Evolutionary conservation across 306 rosid genomes (phyloP).

Genomic region (Heteromeles arbutifolia): DNA sequence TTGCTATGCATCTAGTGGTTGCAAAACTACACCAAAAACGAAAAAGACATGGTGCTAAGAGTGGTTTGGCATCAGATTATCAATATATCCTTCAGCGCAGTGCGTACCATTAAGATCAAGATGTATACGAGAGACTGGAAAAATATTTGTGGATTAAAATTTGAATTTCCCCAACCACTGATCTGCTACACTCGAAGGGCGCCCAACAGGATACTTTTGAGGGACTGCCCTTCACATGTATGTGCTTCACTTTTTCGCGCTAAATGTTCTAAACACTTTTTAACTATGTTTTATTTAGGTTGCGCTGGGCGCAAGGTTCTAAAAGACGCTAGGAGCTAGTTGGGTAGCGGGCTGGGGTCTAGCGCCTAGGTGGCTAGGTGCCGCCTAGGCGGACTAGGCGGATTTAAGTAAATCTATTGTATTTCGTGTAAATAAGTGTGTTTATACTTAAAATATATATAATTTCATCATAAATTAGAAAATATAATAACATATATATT

Average conservation of each 20-base stretch:
- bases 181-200: background rate
- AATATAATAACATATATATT: too few relatives aligned
- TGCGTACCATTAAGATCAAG: background rate
- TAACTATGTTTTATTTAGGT: conserved; percentile 38
- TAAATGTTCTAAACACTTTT: background rate
- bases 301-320: conserved; percentile 87
- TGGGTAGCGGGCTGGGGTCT: too few relatives aligned
- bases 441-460: too few relatives aligned
- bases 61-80: background rate
- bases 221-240: background rate
- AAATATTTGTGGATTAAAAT: background rate
- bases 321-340: too few relatives aligned
- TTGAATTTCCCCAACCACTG: background rate
- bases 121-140: background rate
- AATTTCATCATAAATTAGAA: too few relatives aligned
- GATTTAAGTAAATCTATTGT: too few relatives aligned
- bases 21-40: conserved; percentile 3
- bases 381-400: too few relatives aligned
- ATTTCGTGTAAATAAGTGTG: too few relatives aligned
- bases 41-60: background rate
- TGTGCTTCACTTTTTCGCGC: background rate
- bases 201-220: background rate
- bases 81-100: background rate
- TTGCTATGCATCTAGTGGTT: conserved; percentile 55
- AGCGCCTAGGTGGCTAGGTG: too few relatives aligned